phyloP scores from a whole-genome alignment of 176 grass and related monocot genomes.

The Oryza meyeriana region DNA sequence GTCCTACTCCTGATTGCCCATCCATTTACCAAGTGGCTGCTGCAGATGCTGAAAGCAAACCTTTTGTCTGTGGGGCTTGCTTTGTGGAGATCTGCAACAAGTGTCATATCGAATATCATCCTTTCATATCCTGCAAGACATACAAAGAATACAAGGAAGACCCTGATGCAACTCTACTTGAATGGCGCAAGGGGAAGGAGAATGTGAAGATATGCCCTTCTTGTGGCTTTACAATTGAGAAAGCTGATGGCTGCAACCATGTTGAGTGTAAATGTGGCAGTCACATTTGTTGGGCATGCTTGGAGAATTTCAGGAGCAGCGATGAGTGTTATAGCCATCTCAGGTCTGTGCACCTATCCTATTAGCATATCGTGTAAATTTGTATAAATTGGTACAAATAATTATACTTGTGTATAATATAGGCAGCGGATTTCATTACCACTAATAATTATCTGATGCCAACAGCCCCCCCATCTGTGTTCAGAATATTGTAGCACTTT shows the following conservation, averaged over 20 bases:
- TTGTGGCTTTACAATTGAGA: conserved; percentile 81
- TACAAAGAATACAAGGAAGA: conserved; percentile 88
- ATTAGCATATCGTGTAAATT: conserved; percentile 35
- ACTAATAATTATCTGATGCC: neutral
- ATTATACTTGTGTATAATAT: conserved; percentile 19
- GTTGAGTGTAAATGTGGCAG: conserved; percentile 71
- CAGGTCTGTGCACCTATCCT: conserved; percentile 53
- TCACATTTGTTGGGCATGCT: conserved; percentile 88
- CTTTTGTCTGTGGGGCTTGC: conserved; percentile 76
- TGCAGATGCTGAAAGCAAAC: conserved; percentile 36
- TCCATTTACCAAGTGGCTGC: conserved; percentile 57
- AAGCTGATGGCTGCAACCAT: conserved; percentile 86
- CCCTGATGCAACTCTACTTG: conserved; percentile 56
- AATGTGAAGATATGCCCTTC: conserved; percentile 74
- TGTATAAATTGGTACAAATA: conserved; percentile 34
- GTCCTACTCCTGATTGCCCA: conserved; percentile 71
- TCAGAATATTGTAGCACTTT: neutral
- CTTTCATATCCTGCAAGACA: conserved; percentile 68
- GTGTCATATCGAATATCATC: conserved; percentile 81
- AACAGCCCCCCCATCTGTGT: neutral
- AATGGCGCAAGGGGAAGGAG: conserved; percentile 79
- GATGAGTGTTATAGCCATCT: conserved; percentile 78
- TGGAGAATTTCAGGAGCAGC: conserved; percentile 60
- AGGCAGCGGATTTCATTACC: neutral
- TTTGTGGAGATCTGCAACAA: conserved; percentile 77